Conservation (phyloP, 129 eudicot genomes). For the Flaveria trinervia region DNA sequence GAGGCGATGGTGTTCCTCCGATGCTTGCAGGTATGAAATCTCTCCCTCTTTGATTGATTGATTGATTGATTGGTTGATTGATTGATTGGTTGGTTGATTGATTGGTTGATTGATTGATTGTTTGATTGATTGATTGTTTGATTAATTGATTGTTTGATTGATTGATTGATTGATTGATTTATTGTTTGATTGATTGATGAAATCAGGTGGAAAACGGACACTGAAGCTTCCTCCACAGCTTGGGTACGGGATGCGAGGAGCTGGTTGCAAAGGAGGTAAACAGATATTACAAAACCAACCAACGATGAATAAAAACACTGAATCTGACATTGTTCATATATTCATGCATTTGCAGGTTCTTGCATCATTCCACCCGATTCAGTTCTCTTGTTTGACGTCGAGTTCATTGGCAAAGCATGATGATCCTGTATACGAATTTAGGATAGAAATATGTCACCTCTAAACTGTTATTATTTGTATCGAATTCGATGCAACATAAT, state of each 20-base stretch:
- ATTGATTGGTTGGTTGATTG: background rate
- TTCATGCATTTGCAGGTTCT: constrained; percentile 51
- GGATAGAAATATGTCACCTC: constrained; percentile 3
- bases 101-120: background rate
- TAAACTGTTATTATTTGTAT: background rate
- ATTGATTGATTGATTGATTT: background rate
- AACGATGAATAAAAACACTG: background rate
- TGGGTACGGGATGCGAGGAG: constrained; percentile 88
- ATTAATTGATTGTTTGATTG: background rate
- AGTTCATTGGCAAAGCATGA: constrained; percentile 83
- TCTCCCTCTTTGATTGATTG: too few relatives aligned
- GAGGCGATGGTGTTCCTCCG: constrained; percentile 94
- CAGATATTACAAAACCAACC: background rate
- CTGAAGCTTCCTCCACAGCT: constrained; percentile 81
- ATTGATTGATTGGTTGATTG: background rate
- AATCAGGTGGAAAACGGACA: constrained; percentile 79
- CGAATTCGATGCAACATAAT: background rate
- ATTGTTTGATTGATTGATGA: background rate
- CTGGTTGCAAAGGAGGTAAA: constrained; percentile 91
- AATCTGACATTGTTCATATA: constrained; percentile 15
- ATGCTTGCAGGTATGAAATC: constrained; percentile 71
- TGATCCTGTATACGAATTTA: background rate
- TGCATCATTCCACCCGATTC: constrained; percentile 96
- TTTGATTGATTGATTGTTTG: background rate
- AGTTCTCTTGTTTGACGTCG: constrained; percentile 82